Evolutionary conservation across 495 filamentous ascomycete species (phyloP), one percentile per base, ranked within the genome.

Genomic region (Hapsidospora chrysogenum): DNA sequence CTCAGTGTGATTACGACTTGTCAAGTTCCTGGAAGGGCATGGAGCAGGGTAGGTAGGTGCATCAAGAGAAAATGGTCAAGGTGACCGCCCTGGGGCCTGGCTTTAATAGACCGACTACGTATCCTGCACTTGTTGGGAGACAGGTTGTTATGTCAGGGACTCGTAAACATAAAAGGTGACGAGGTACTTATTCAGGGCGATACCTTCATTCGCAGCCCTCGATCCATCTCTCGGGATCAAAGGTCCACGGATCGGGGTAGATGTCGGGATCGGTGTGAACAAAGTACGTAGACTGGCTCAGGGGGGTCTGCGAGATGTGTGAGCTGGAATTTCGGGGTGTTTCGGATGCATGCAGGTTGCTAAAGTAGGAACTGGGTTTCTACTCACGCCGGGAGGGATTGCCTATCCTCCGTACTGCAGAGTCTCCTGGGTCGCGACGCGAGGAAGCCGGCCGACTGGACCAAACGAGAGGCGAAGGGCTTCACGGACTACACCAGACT

Each of bases 401-500:
- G 38, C 33, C 9, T 46, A 42, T 11, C 37, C 26, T 15, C 45
- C 39, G 29, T 51, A 47, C 13, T 31, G 10, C 47, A 50, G 31
- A 21, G 31, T 37, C 19, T 52, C 59, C 9, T 47, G 38, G 9
- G 53, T 47, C 0, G 54, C 48, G 17, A 61, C 48, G 16, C 58
- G 53, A 9, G 59, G 47, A 2, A 63, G 45, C 4, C 66, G 56
- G 18, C 50, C 44, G 3, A 46, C 50, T 31, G 61, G 43, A 8
- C 63, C 58, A 32, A 60, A 57, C 7, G 48, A 51, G 2, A 69
- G 33, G 1, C 71, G 62, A 8, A 72, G 42, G 1, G 48, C 47
- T 47, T 75, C 72, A 17, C 50, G 43, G 10, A 74, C 49, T 0
- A 58, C 52, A 8, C 51, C 68, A 5, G 42, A 50, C 57, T 64